Conservation (phyloP, 257 asterid species). For the Galeopsis tetrahit region DNA sequence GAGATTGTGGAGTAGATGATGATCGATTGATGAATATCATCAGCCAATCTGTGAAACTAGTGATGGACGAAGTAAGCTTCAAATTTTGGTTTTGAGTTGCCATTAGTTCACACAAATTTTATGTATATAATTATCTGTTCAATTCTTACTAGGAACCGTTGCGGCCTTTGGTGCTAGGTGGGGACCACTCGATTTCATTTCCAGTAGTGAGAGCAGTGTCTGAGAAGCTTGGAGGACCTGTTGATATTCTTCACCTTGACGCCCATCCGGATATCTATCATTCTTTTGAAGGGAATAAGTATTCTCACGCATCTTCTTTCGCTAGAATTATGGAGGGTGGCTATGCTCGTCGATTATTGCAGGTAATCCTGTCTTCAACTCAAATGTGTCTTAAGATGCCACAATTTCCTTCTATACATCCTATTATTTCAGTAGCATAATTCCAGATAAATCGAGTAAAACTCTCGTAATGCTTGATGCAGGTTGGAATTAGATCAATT, state of each 20-base stretch:
- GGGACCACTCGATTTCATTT: slow-evolving; percentile 95
- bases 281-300: slow-evolving; percentile 90
- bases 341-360: slow-evolving; percentile 90
- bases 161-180: slow-evolving; percentile 96
- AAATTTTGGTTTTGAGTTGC: not conserved
- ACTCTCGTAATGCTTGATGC: slow-evolving; percentile 38
- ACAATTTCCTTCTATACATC: not conserved
- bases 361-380: slow-evolving; percentile 46
- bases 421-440: not conserved
- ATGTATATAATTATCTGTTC: not conserved
- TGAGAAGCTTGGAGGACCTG: slow-evolving; percentile 96
- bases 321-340: slow-evolving; percentile 99
- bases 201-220: slow-evolving; percentile 98
- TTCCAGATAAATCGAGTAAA: slow-evolving; percentile 3
- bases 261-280: slow-evolving; percentile 98
- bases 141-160: slow-evolving; percentile 63
- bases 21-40: slow-evolving; percentile 83
- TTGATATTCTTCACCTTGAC: slow-evolving; percentile 96
- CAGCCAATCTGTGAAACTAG: slow-evolving; percentile 91
- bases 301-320: slow-evolving; percentile 96
- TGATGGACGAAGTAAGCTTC: slow-evolving; percentile 85
- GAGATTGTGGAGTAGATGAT: slow-evolving; percentile 93
- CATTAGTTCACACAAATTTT: slow-evolving; percentile 22
- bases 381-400: slow-evolving; percentile 2
- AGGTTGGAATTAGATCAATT: slow-evolving; percentile 98